Base-by-base conservation (phyloP, 495 filamentous ascomycete genomes). In the Astrocystis sublimbata region DNA sequence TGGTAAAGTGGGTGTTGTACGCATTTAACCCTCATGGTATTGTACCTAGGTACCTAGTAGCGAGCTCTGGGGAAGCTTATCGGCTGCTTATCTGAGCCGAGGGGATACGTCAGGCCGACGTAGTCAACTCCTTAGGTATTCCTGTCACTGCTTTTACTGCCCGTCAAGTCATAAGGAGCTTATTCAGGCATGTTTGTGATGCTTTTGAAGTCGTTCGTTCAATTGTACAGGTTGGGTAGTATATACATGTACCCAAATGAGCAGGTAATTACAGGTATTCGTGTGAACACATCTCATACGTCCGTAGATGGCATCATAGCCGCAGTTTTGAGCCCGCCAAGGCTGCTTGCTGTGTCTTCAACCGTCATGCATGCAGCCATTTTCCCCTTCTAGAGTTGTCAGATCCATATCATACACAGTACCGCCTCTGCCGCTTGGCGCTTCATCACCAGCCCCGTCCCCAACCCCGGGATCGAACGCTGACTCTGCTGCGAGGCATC, bases 371-470 rank as follows among this genome's bases (percentile, higher is more conserved):
- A 70, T 60, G 70, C 63, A 62, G 51, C 61, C 46, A 60, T 55
- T 54, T 55, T 31, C 52, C 58, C 63, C 67, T 53, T 63, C 67
- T 70, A 67, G 58, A 64, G 49, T 63, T 62, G 47, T 46, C 55
- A 60, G 23, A 63, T 66, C 70, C 70, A 62, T 68, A 67, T 63
- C 54, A 60, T 70, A 72, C 68, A 72, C 59, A 38, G 64, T 64
- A 68, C 51, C 62, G 53, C 59, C 58, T 26, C 36, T 64, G 59
- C 61, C 65, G 63, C 62, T 57, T 38, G 41, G 40, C 51, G 60
- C 35, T 24, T 10, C 43, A 23, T 35, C 15, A n/a, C 17, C 43
- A 43, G 52, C 38, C 42, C 35, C 53, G n/a, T n/a, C n/a, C n/a
- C n/a, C n/a, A n/a, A n/a, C n/a, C n/a, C n/a, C n/a, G n/a, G 45